Conservation (phyloP, 2,329 filamentous ascomycete species). For the Teratosphaeria viscida region DNA sequence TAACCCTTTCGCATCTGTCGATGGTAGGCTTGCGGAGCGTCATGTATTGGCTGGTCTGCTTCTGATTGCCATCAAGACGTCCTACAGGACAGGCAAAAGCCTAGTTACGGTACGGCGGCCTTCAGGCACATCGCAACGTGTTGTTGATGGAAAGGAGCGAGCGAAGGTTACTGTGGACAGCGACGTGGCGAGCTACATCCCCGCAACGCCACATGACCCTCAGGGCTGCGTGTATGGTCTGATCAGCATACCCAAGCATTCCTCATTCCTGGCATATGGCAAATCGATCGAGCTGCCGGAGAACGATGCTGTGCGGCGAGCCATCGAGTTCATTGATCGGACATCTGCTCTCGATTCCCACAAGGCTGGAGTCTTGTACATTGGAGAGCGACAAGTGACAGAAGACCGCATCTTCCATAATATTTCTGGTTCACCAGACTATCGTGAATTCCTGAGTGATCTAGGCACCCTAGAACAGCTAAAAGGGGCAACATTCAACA, state of each 20-base stretch:
- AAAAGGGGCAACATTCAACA: slow-evolving; percentile 78
- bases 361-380: slow-evolving; percentile 90
- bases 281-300: slow-evolving; percentile 56
- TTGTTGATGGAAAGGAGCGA: slow-evolving; percentile 7
- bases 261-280: slow-evolving; percentile 18
- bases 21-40: slow-evolving; percentile 56
- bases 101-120: slow-evolving; percentile 23
- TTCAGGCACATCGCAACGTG: slow-evolving; percentile 18
- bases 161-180: slow-evolving; percentile 12
- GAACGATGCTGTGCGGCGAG: slow-evolving; percentile 51
- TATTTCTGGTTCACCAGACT: slow-evolving; percentile 74
- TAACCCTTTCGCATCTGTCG: slow-evolving; percentile 48
- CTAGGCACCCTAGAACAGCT: slow-evolving; percentile 74
- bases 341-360: slow-evolving; percentile 87
- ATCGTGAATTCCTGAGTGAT: slow-evolving; percentile 71
- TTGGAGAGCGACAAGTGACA: slow-evolving; percentile 72
- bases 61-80: slow-evolving; percentile 64
- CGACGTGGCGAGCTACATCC: slow-evolving; percentile 14
- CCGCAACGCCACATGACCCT: slow-evolving; percentile 19
- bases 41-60: slow-evolving; percentile 65
- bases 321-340: slow-evolving; percentile 72
- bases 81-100: slow-evolving; percentile 31
- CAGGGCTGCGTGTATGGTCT: slow-evolving; percentile 19
- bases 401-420: slow-evolving; percentile 84
- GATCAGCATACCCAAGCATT: slow-evolving; percentile 42